phyloP scores from a whole-genome alignment of 495 filamentous ascomycete species.

The Jackrogersella minutella region DNA sequence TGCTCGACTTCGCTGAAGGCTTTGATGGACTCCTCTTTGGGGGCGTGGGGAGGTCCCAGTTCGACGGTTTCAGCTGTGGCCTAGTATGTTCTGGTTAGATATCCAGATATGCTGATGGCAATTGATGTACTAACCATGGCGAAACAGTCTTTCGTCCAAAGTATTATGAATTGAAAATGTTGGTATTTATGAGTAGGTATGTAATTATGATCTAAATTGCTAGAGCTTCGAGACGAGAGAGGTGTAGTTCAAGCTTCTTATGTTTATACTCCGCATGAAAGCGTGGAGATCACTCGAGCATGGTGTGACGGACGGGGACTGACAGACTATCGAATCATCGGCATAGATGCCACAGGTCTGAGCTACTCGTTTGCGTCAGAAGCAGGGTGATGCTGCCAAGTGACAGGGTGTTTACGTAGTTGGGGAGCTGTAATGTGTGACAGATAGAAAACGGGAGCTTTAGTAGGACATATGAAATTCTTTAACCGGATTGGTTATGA shows the following conservation, averaged over 20 bases:
- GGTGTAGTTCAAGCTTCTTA: slow-evolving; percentile 1
- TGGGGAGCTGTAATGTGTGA: slow-evolving; percentile 23
- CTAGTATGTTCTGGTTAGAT: slow-evolving; percentile 39
- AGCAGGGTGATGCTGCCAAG: slow-evolving; percentile 4
- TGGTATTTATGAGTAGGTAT: neutral
- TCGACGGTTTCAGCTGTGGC: slow-evolving; percentile 62
- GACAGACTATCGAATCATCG: slow-evolving; percentile 20
- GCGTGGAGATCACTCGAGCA: slow-evolving; percentile 21
- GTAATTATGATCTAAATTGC: neutral
- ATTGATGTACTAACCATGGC: slow-evolving; percentile 32
- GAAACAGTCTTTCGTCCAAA: neutral
- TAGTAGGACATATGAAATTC: slow-evolving; percentile 1
- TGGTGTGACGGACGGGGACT: slow-evolving; percentile 28
- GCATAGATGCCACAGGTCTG: slow-evolving; percentile 13
- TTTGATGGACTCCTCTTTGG: slow-evolving; percentile 61
- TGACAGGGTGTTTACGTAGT: slow-evolving; percentile 35
- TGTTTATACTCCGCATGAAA: slow-evolving; percentile 21
- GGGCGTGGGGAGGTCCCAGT: slow-evolving; percentile 56
- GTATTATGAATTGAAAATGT: neutral
- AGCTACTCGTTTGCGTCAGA: slow-evolving; percentile 21
- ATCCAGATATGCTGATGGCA: neutral
- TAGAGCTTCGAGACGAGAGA: neutral
- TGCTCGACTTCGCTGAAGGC: slow-evolving; percentile 58
- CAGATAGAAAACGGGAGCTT: too few relatives aligned
- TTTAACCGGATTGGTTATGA: slow-evolving; percentile 3